A percentile compares a stretch with the other conserved stretches of the same genome.
These are phyloP conservation scores for Kwoniella botswanensis DNA, from an alignment of 768 basidiomycete genomes.

Conservation along the genomic window DNA sequence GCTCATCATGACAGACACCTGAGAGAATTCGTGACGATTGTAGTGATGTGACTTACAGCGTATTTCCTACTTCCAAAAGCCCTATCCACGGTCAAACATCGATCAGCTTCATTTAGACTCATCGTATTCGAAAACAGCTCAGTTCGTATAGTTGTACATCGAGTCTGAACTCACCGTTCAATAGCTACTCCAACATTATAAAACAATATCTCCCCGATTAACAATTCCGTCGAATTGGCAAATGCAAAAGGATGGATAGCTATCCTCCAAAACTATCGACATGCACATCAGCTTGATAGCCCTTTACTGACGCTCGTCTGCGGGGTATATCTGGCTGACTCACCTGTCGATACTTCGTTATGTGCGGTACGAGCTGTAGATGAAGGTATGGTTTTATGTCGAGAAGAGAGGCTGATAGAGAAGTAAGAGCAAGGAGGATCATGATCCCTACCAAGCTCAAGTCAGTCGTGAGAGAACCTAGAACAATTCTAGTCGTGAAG, in stretches of 20 bases:
- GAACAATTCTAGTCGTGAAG: too few relatives aligned
- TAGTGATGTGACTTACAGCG: constrained; percentile 64
- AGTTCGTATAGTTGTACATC: too few relatives aligned
- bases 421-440: constrained; percentile 70
- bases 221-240: constrained; percentile 81
- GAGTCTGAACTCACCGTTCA: constrained; percentile 64
- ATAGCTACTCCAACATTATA: constrained; percentile 73
- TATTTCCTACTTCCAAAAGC: constrained; percentile 86
- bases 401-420: constrained; percentile 76
- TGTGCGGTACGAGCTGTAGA: constrained; percentile 85
- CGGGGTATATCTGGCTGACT: constrained; percentile 7
- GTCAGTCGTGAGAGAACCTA: background rate
- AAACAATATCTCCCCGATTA: constrained; percentile 74
- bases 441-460: constrained; percentile 69
- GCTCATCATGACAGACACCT: background rate
- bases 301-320: too few relatives aligned
- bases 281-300: background rate
- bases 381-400: constrained; percentile 89
- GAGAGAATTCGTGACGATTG: background rate
- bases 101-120: background rate
- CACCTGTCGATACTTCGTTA: constrained; percentile 89
- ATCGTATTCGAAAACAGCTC: too few relatives aligned
- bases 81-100: constrained; percentile 21
- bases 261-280: constrained; percentile 80
- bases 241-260: constrained; percentile 74